Conservation (phyloP, 1,284 basidiomycete genomes). For the Inonotus hispidus region DNA sequence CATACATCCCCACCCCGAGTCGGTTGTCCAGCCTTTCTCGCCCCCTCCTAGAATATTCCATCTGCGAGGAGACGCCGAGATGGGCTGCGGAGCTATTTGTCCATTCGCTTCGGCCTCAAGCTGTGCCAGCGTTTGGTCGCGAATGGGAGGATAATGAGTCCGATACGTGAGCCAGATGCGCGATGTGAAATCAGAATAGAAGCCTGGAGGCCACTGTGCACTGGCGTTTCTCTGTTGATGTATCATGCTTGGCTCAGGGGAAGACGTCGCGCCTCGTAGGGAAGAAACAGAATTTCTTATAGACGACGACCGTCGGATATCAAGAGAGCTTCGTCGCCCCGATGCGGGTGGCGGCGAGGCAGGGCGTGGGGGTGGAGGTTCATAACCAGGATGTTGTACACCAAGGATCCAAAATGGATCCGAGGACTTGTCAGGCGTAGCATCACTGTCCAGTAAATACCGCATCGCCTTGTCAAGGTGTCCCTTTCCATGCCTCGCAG, state of each 20-base stretch:
- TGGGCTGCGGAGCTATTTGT: constrained; percentile 29
- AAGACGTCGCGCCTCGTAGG: constrained; percentile 24
- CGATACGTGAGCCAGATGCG: constrained; percentile 91
- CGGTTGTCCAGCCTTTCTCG: constrained; percentile 84
- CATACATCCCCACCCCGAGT: constrained; percentile 99
- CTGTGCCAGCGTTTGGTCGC: constrained; percentile 57
- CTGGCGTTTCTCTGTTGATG: constrained; percentile 35
- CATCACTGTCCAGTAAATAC: constrained; percentile 79
- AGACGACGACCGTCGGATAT: constrained; percentile 36
- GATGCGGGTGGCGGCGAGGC: constrained; percentile 24
- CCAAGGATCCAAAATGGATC: constrained; percentile 85
- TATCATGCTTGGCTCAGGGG: constrained; percentile 32
- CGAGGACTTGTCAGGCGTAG: constrained; percentile 70
- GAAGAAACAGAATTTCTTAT: constrained; percentile 50
- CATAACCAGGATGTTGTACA: constrained; percentile 70
- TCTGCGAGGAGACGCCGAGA: constrained; percentile 34
- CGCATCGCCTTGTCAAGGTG: constrained; percentile 76
- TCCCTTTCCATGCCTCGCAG: constrained; percentile 67
- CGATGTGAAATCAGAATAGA: constrained; percentile 88
- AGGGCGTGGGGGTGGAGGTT: constrained; percentile 36
- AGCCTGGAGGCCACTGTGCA: constrained; percentile 69
- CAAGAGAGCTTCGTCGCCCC: constrained; percentile 34
- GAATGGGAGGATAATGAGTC: constrained; percentile 81
- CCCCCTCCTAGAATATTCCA: constrained; percentile 44
- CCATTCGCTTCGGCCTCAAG: constrained; percentile 33